phyloP scores from a whole-genome alignment of 225 moss, liverwort and hornwort genomes.

The Physcomitrellopsis africana region DNA sequence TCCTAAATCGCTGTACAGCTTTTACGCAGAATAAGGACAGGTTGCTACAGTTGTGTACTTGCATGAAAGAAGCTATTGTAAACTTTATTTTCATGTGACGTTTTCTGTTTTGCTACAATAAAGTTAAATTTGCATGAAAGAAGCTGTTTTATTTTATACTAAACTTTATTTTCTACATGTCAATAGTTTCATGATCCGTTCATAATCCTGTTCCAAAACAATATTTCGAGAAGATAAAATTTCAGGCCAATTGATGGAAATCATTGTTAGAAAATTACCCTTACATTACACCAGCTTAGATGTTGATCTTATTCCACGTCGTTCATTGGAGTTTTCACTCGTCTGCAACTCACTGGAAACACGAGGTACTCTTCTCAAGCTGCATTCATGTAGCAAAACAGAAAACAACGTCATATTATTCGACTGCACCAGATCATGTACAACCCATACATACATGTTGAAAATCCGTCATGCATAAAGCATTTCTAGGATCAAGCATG shows the following conservation, averaged over 20 bases:
- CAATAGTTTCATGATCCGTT: not conserved
- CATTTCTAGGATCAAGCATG: no score
- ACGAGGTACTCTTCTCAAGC: not conserved
- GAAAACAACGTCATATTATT: not conserved
- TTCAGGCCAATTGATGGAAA: not conserved
- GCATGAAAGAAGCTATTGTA: not conserved
- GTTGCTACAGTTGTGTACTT: not conserved
- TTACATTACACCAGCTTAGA: not conserved
- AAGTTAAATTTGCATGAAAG: no score
- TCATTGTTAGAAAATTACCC: conserved; percentile 6
- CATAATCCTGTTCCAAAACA: not conserved
- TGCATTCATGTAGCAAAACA: conserved; percentile 6
- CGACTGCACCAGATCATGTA: conserved; percentile 8
- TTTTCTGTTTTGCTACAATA: no score
- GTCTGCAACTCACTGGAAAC: conserved; percentile 12
- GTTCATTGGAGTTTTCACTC: not conserved
- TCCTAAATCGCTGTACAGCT: not conserved
- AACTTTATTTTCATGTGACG: not conserved
- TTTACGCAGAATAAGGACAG: not conserved
- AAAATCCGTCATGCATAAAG: not conserved
- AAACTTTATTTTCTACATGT: not conserved
- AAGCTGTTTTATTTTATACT: conserved; percentile 2
- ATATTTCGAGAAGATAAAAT: not conserved
- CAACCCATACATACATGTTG: not conserved
- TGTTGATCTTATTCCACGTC: not conserved